These are phyloP conservation scores for Nicotiana benthamiana DNA, from an alignment of 257 asterid species.

Conservation along the genomic window DNA sequence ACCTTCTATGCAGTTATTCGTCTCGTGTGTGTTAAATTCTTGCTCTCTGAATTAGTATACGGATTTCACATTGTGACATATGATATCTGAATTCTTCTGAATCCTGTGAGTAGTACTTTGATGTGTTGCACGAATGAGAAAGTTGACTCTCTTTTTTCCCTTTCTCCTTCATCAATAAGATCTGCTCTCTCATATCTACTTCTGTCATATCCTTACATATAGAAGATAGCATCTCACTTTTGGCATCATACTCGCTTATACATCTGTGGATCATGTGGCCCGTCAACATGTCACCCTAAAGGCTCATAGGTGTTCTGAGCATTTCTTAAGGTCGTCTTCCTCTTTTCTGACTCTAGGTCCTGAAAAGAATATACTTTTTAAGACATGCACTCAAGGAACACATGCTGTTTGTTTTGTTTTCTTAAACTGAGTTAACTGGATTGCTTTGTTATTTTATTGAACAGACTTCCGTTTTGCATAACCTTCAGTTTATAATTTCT, in stretches of 20 bases:
- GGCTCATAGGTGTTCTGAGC: neutral
- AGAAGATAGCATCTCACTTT: neutral
- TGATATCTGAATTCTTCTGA: slow-evolving; percentile 9
- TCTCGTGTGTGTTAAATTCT: slow-evolving; percentile 1
- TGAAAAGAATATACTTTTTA: neutral
- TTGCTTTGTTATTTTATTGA: neutral
- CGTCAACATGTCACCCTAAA: neutral
- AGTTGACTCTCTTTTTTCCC: neutral
- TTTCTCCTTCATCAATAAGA: neutral
- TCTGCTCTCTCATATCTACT: neutral
- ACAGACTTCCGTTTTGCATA: neutral
- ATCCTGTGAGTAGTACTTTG: neutral
- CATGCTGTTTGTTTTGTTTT: neutral
- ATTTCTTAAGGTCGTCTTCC: neutral
- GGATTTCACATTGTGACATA: slow-evolving; percentile 9
- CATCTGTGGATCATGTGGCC: neutral
- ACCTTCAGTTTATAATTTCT: neutral
- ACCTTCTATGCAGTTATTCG: neutral
- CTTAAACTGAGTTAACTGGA: neutral
- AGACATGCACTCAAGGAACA: neutral
- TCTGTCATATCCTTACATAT: neutral
- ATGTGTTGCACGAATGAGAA: slow-evolving; percentile 2
- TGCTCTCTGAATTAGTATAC: neutral
- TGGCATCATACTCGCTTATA: neutral
- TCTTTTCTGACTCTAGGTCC: neutral